Percentiles rank a stretch among this genome's conserved stretches.
phyloP scores from a whole-genome alignment of 2,329 filamentous ascomycete species.

The Aspergillus arachidicola region DNA sequence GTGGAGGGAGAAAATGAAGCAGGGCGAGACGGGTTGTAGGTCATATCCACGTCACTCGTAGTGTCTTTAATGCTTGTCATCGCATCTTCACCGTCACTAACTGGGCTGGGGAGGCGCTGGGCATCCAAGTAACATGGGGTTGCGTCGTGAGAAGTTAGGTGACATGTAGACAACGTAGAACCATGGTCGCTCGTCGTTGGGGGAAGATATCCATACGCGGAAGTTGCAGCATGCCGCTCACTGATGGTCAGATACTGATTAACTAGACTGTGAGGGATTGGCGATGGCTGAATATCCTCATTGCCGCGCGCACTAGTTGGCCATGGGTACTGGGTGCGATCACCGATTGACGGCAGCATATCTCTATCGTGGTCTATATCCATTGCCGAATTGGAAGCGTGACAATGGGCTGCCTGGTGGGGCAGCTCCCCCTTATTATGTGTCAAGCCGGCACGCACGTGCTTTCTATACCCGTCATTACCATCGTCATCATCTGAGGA shows the following conservation, averaged over 20 bases:
- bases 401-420: conserved; percentile 8
- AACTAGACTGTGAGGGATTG: conserved; percentile 33
- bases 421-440: conserved; percentile 6
- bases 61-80: conserved; percentile 12
- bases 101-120: conserved; percentile 42
- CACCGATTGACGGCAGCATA: conserved; percentile 17
- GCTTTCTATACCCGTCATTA: conserved; percentile 22
- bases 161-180: neutral
- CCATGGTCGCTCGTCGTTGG: conserved; percentile 5
- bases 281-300: conserved; percentile 28
- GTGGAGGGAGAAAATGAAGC: conserved; percentile 6
- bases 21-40: conserved; percentile 11
- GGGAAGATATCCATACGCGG: conserved; percentile 34
- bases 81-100: conserved; percentile 39
- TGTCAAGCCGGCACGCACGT: neutral
- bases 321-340: conserved; percentile 19
- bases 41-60: conserved; percentile 23
- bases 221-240: conserved; percentile 31
- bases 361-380: conserved; percentile 35
- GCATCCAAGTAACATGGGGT: conserved; percentile 21
- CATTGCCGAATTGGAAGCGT: conserved; percentile 22
- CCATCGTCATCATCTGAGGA: conserved; percentile 43
- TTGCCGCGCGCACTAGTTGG: conserved; percentile 22
- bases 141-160: neutral
- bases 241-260: conserved; percentile 35